Evolutionary conservation across 2,329 filamentous ascomycete genomes (phyloP), one percentile per base, ranked within the genome.

Genomic region (Malbranchea cinnamomea): DNA sequence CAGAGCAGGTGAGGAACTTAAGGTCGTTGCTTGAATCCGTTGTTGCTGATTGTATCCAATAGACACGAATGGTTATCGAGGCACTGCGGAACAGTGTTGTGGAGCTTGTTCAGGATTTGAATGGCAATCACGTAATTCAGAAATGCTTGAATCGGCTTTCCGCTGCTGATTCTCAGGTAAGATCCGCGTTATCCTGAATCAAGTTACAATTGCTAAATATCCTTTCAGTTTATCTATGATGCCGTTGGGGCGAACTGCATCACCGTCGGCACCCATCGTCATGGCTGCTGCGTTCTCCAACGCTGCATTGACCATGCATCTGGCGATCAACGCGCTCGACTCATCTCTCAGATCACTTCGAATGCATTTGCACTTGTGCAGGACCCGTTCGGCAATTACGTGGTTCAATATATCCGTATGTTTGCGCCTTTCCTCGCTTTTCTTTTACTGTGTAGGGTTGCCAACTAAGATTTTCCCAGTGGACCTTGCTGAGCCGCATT

Each of bases 101-200:
- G 12, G 78, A 89, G 44, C 69, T 98, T 32, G 94, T 98, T 38
- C 84, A 98, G 53, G 89, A 98, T 46, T 67, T 98, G 31, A 98
- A 98, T 49, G 89, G 89, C 53, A 98, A 98, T 48, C 89, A 98
- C 48, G 89, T 98, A 47, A 94, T 98, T 41, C 89, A 98, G 60
- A 98, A 98, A 61, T 98, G 89, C 48, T 70, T 98, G 31, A 98
- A 95, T 61, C 91, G 92, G 54, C 75, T 98, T 22, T 78, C 74
- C 40, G 67, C 83, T 2, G 61, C 70, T 28, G 80, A 95, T 53
- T 82, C 85, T 8, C 78, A 92, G 43, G 50, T 53, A 41, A 14
- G 22, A 13, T 32, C 16, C 19, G 13, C 13, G 9, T 30, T 33
- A 3, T 14, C 16, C 12, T 13, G 15, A 26, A 26, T 20, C 21